phyloP scores from a whole-genome alignment of 768 basidiomycete genomes.

The Pleurotus citrinopileatus region DNA sequence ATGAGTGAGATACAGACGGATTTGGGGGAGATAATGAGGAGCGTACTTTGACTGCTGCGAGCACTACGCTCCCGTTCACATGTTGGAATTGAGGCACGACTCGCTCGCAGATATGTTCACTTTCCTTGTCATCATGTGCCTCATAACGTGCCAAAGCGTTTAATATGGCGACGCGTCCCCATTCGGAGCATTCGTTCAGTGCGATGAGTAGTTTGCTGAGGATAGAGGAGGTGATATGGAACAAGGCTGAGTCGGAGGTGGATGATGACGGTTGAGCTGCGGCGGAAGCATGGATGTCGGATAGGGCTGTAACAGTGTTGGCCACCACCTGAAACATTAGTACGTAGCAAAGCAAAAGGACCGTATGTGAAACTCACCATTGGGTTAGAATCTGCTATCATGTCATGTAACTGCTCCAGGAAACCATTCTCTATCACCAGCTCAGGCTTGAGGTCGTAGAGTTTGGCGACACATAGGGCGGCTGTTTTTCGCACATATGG shows the following conservation, averaged over 20 bases:
- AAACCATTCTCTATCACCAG: conserved; percentile 95
- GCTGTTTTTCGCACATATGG: conserved; percentile 99
- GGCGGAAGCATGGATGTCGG: conserved; percentile 84
- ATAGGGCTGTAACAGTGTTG: conserved; percentile 90
- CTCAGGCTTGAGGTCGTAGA: conserved; percentile 96
- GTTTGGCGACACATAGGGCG: conserved; percentile 93
- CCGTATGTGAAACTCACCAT: conserved; percentile 59
- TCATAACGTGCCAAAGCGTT: conserved; percentile 83
- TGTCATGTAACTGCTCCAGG: conserved; percentile 81
- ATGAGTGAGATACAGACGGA: not conserved
- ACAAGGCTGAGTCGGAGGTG: conserved; percentile 62
- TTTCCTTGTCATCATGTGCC: conserved; percentile 87
- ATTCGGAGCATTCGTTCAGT: conserved; percentile 97
- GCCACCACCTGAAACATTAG: conserved; percentile 78
- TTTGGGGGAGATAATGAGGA: not conserved
- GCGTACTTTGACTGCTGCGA: conserved; percentile 90
- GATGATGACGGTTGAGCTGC: conserved; percentile 53
- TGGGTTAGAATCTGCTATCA: conserved; percentile 95
- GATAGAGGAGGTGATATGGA: conserved; percentile 78
- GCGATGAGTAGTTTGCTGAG: conserved; percentile 92
- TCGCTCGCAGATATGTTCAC: conserved; percentile 97
- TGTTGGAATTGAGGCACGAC: conserved; percentile 99
- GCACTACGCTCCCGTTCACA: conserved; percentile 90
- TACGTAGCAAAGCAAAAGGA: not conserved
- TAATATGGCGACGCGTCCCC: conserved; percentile 94